Evolutionary conservation across 2,329 filamentous ascomycete species (phyloP).

Genomic region (Exophiala bonariae): DNA sequence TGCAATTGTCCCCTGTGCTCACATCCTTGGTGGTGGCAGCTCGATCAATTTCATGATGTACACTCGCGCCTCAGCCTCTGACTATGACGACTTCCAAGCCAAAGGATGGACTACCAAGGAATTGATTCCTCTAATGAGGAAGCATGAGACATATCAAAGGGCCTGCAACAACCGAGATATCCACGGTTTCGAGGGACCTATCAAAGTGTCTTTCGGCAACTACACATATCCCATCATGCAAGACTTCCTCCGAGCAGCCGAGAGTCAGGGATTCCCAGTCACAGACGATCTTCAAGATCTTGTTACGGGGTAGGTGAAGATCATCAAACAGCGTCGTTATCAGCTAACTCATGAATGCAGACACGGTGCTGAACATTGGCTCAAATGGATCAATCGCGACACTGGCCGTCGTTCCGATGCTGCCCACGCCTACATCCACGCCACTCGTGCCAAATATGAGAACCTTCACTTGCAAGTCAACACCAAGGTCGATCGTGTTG

Average conservation of each 20-base stretch:
- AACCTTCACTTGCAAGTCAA: slow-evolving; percentile 74
- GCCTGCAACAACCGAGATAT: slow-evolving; percentile 61
- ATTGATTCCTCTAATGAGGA: slow-evolving; percentile 73
- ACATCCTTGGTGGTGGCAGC: slow-evolving; percentile 70
- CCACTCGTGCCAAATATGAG: slow-evolving; percentile 67
- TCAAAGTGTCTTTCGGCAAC: slow-evolving; percentile 80
- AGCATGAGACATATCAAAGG: slow-evolving; percentile 76
- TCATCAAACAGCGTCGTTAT: neutral
- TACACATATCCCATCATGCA: slow-evolving; percentile 81
- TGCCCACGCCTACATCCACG: slow-evolving; percentile 76
- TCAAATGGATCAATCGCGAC: slow-evolving; percentile 77
- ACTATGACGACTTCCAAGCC: slow-evolving; percentile 74
- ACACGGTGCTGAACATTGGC: slow-evolving; percentile 76
- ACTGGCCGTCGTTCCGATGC: slow-evolving; percentile 71
- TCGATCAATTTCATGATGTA: slow-evolving; percentile 75
- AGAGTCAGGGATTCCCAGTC: slow-evolving; percentile 71
- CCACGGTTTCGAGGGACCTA: slow-evolving; percentile 76
- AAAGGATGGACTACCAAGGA: slow-evolving; percentile 79
- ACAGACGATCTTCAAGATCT: slow-evolving; percentile 78
- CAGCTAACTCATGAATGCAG: slow-evolving; percentile 19
- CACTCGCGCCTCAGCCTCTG: slow-evolving; percentile 13
- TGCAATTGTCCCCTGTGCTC: slow-evolving; percentile 72
- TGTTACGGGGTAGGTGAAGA: slow-evolving; percentile 36
- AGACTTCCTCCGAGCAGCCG: slow-evolving; percentile 71
- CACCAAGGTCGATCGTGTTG: slow-evolving; percentile 75